Conservation (phyloP, 1,284 basidiomycete species). For the Phellinidium pouzarii region DNA sequence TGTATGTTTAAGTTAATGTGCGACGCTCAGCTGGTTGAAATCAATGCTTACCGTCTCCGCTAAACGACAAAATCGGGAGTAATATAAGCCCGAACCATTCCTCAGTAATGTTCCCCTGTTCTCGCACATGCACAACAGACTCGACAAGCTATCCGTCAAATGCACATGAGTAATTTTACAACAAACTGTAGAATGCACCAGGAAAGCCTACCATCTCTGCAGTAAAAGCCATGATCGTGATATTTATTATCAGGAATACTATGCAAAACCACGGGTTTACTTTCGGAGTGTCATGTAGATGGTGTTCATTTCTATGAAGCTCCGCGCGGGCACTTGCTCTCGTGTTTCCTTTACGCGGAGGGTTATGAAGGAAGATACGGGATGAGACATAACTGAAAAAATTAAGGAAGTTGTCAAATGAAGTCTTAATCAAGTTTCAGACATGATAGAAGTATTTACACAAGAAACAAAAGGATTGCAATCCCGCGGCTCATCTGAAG, state of each 20-base stretch:
- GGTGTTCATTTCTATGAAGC: slow-evolving; percentile 38
- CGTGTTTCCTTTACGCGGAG: slow-evolving; percentile 50
- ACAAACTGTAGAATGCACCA: neutral
- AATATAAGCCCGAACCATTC: slow-evolving; percentile 71
- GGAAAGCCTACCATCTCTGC: slow-evolving; percentile 53
- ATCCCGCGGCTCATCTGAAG: slow-evolving; percentile 57
- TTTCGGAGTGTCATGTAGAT: slow-evolving; percentile 41
- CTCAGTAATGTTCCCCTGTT: slow-evolving; percentile 34
- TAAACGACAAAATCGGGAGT: slow-evolving; percentile 62
- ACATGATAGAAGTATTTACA: slow-evolving; percentile 35
- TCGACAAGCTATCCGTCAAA: slow-evolving; percentile 45
- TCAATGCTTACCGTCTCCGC: slow-evolving; percentile 60
- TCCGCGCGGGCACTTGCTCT: slow-evolving; percentile 39
- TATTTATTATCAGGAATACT: slow-evolving; percentile 41
- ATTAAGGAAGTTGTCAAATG: neutral
- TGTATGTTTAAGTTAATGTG: slow-evolving; percentile 23
- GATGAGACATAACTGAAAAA: slow-evolving; percentile 50
- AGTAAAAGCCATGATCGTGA: slow-evolving; percentile 56
- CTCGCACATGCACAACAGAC: slow-evolving; percentile 48
- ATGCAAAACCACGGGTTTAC: slow-evolving; percentile 57
- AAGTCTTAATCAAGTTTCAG: neutral
- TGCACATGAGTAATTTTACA: neutral
- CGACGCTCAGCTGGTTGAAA: slow-evolving; percentile 34
- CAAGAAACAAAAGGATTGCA: slow-evolving; percentile 49
- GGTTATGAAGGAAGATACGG: slow-evolving; percentile 60